Base-by-base conservation (phyloP, 164 flowering plant species). In the Piper longum region DNA sequence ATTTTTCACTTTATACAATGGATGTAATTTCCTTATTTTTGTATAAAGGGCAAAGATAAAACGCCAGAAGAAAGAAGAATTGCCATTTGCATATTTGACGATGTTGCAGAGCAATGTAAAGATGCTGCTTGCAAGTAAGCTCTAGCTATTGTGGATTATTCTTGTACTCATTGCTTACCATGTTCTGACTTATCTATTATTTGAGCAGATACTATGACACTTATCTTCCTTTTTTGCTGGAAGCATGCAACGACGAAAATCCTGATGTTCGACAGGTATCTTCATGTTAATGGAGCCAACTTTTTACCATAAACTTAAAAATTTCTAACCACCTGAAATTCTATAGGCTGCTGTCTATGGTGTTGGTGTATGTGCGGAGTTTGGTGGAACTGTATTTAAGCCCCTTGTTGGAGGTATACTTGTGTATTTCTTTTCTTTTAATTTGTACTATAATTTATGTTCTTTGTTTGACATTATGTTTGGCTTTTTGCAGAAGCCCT, bases 271-370 rank as follows among this genome's bases (percentile, higher is more conserved):
- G 83, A 57, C 84, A 84, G 86, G 86, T 84, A 59, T 52, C 42
- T 64, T n/a, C 16, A 58, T 43, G 39, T 7, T 65, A 48, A 14
- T 48, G 14, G 14, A 41, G 16, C 42, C 48, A 39, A 14, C 45
- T 60, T 13, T n/a, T 2, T 41, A 13, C 19, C 42, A 16, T 12
- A 9, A 57, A 41, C 16, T 11, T 6, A 5, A 2, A 39, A 14
- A 3, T n/a, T 11, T 26, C 16, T 41, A 42, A 41, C 48, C 52
- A 11, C 48, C 16, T 1, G 7, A 36, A 44, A 65, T 54, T n/a
- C 70, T 61, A 58, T 85, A 95, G 99, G 97, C 99, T 59, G 97
- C 99, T 67, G 96, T 87, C 2, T 95, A 95, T 82, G 99, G 99
- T 16, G 79, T 95, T 70, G 99, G 99, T 51, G 95, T 93, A 57